Base-by-base conservation (phyloP, 2,329 filamentous ascomycete species). In the Dothideomycetidae sp. region DNA sequence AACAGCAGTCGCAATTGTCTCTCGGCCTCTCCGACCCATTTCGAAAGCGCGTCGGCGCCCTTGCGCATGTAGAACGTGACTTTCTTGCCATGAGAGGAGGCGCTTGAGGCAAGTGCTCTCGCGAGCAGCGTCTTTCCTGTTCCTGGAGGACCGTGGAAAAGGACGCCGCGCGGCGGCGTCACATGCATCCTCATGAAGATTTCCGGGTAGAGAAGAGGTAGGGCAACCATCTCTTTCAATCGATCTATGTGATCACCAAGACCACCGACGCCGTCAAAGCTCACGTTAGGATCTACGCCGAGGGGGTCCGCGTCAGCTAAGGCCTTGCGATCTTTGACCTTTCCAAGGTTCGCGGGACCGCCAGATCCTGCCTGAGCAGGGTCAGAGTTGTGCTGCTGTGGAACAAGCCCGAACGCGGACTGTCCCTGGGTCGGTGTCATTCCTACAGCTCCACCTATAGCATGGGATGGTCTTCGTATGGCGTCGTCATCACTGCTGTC, bases 61-160 rank as follows among this genome's bases (percentile, higher is more conserved):
- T 98, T 98, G 43, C 90, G 80, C 90, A 98, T 98, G 60, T 96
- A 98, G 51, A 98, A 98, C 0, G 86, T 96, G 45, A 98, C 90
- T 56, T 96, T 96, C 47, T 80, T 78, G 14, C 88, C 88, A 34
- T 88, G 81, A 10, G 81, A 75, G 45, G 84, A 86, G 42, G 93
- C 80, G 43, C 82, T 92, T 39, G 90, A 92, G 34, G 92, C 86
- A 32, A 98, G 67, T 29, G 90, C 90, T 51, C 90, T 75, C 36
- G 92, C 90, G 43, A 98, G 72, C n/a, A 98, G 67, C 10, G 90
- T 98, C 64, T 94, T 98, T 70, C 90, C 90, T 11, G 90, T 98
- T 56, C 90, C 90, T 4, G 92, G 90, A 37, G 90, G 90, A 21
- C 90, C 90, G 55, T 98, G 90, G 59, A 98, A 98, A 42, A 98